phyloP scores from a whole-genome alignment of 352 stramenopile species.

The Phytophthora nicotianae region DNA sequence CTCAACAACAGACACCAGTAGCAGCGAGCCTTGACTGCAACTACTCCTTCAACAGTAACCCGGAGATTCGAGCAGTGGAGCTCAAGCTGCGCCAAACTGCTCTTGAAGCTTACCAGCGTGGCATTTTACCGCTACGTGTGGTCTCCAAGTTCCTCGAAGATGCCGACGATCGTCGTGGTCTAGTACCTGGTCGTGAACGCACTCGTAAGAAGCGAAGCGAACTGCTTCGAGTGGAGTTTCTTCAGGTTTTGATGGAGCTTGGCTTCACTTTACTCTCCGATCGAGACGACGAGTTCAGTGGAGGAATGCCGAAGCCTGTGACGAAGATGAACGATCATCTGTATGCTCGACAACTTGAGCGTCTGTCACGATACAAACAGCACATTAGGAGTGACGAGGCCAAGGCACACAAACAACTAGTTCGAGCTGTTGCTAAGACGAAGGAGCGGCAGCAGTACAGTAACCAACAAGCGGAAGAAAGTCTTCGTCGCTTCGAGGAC shows the following conservation, averaged over 20 bases:
- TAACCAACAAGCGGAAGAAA: conserved; percentile 36
- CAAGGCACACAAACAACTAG: conserved; percentile 61
- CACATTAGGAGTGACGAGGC: conserved; percentile 52
- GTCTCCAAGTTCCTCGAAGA: conserved; percentile 77
- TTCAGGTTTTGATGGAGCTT: conserved; percentile 94
- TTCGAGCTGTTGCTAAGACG: conserved; percentile 52
- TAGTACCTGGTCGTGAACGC: conserved; percentile 15
- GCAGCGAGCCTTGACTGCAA: conserved; percentile 57
- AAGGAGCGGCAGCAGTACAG: conserved; percentile 29
- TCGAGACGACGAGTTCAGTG: conserved; percentile 15
- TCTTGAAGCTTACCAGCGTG: conserved; percentile 69
- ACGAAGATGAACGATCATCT: conserved; percentile 75
- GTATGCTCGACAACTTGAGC: conserved; percentile 83
- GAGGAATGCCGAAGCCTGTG: conserved; percentile 10
- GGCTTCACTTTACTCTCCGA: conserved; percentile 85
- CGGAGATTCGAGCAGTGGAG: conserved; percentile 81
- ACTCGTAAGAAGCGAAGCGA: conserved; percentile 37
- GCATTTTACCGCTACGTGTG: conserved; percentile 70
- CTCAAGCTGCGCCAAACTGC: conserved; percentile 84
- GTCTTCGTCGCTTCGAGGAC: conserved; percentile 56
- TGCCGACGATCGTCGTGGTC: conserved; percentile 26
- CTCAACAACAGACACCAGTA: background rate
- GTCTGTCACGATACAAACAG: conserved; percentile 69
- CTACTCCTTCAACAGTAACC: conserved; percentile 84
- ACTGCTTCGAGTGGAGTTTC: conserved; percentile 88